Evolutionary conservation across 805 yeast genomes (phyloP), one percentile per base, ranked within the genome.

Genomic region (Pichia eremophila): DNA sequence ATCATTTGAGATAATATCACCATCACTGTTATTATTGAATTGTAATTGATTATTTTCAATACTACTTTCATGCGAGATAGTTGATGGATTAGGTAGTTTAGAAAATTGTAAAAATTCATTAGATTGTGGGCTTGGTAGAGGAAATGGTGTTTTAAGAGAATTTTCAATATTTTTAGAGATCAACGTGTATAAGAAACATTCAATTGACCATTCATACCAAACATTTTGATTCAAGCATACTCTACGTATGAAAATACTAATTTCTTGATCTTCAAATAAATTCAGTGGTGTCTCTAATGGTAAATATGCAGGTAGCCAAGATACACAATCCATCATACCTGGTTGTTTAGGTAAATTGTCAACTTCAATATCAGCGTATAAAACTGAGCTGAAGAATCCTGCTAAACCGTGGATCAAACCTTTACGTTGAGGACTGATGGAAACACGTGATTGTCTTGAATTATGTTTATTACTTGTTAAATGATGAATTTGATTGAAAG

Each of bases 221-320:
- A 78, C 76, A 41, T 63, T 63, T 1, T 62, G 58, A 9, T 59
- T 59, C n/a, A 61, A 62, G 3, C 67, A 57, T 35, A 68, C 72
- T 46, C 89, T 65, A 57, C 78, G 72, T 38, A 81, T 56, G 35
- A 73, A 70, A 0, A 81, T 59, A 37, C 75, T 77, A 5, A 82
- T 53, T 49, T 76, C 83, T 10, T 78, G 72, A 48, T 74, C 78
- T 50, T 79, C 83, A 5, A 75, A 63, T 3, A 78, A 58, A 34
- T 70, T 67, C 14, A 80, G 51, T 1, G 86, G 85, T 15, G 68
- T 68, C 34, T 70, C 70, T 17, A 83, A 53, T 0, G 89, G 89
- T 57, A 84, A 77, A 61, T 75, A 74, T 15, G 77, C 57, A 1
- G 90, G 89, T 46, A 83, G 75, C 90, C 90, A 84, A 0, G 87